Evolutionary conservation across 1,139 yeast species (phyloP), one percentile per base, ranked within the genome.

Genomic region (Yamadazyma friedrichii): DNA sequence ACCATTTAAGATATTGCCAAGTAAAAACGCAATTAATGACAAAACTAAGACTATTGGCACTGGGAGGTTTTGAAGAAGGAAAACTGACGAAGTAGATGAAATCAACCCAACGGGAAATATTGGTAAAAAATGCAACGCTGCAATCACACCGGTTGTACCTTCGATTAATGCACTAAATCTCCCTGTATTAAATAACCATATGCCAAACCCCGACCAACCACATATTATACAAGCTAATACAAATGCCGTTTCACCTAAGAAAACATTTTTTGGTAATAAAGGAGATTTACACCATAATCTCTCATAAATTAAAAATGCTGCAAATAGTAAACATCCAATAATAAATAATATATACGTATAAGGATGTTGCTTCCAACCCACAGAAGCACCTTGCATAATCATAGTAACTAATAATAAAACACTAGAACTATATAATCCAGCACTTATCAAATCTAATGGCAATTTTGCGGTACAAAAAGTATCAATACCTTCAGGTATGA

Each of bases 121-220:
- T 0, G 82, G 80, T 2, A 62, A 49, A 33, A 64, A 53, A 40
- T 70, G 64, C 1, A 70, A 73, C 0, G 72, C 64, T 1, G 69
- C 54, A 27, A 64, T 46, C 10, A 77, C 53, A 0, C 75, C 65
- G 1, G 64, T 48, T 24, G 50, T 46, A 1, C 52, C 48, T 26
- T 72, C 66, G 1, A 73, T 54, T 4, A 50, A 42, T 15, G 56
- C 48, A 5, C 65, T 47, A 59, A 73, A 67, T 44, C 67, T 62
- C 54, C 65, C 65, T 10, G 61, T 51, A 53, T 75, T 78, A 49
- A 55, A 77, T 15, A 75, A 47, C 82, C 82, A 78, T 28, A 76
- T 59, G 2, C 83, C 83, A 53, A 79, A 79, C 43, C 78, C 67
- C 4, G 79, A 64, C 83, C 83, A 78, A 1, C 83, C 83, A 2